Evolutionary conservation across 495 filamentous ascomycete genomes (phyloP).

Genomic region (Tuber borchii): DNA sequence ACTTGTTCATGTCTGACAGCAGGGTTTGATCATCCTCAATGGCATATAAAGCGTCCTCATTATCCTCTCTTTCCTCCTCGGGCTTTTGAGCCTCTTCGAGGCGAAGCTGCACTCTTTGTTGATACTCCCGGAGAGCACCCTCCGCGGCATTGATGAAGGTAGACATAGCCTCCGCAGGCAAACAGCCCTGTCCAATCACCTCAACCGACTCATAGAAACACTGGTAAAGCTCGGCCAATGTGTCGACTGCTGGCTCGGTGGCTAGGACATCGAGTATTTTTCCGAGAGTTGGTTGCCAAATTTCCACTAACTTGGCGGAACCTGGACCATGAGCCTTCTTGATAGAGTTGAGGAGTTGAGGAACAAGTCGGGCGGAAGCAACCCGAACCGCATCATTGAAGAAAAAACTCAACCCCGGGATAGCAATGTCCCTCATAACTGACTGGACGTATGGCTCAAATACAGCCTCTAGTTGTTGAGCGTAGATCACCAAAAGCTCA

Average conservation of each 20-base stretch:
- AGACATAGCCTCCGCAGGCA: constrained; percentile 69
- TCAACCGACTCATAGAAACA: constrained; percentile 99
- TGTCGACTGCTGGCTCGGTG: constrained; percentile 84
- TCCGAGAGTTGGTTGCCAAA: constrained; percentile 81
- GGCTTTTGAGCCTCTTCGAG: constrained; percentile 67
- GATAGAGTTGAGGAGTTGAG: constrained; percentile 88
- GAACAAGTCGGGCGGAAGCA: constrained; percentile 88
- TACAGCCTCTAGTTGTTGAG: constrained; percentile 80
- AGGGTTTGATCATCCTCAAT: constrained; percentile 97
- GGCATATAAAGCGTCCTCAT: constrained; percentile 73
- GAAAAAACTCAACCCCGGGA: constrained; percentile 94
- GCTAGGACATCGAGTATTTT: constrained; percentile 92
- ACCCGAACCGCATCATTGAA: constrained; percentile 98
- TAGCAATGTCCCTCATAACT: constrained; percentile 92
- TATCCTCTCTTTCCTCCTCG: constrained; percentile 78
- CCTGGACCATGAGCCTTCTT: constrained; percentile 76
- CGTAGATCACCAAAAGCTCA: constrained; percentile 93
- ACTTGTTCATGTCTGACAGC: constrained; percentile 99
- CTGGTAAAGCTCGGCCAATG: constrained; percentile 97
- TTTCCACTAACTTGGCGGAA: constrained; percentile 63
- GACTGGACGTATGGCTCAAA: constrained; percentile 88
- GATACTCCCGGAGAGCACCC: constrained; percentile 84
- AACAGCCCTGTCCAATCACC: constrained; percentile 76
- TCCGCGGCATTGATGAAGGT: constrained; percentile 78
- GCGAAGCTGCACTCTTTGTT: constrained; percentile 70